A percentile compares a stretch with the other conserved stretches of the same genome.
phyloP scores from a whole-genome alignment of 192 early-diverging fungal species.

The Backusella circina region DNA sequence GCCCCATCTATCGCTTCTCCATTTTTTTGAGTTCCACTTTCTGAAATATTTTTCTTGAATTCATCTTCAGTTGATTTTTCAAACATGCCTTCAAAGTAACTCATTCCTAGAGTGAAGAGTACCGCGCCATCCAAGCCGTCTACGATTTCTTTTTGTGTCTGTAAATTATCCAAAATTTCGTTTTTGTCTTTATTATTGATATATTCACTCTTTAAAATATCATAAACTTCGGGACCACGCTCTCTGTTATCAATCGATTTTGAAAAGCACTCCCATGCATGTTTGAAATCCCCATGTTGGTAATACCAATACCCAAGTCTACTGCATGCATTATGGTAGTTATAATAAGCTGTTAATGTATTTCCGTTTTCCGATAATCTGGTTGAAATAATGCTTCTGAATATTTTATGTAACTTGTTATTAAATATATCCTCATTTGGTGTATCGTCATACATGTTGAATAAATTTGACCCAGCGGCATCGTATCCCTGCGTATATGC shows the following conservation, averaged over 20 bases:
- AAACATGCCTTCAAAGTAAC: background rate
- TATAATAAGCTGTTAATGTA: background rate
- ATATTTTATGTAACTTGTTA: background rate
- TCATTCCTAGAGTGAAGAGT: background rate
- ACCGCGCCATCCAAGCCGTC: background rate
- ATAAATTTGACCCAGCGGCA: background rate
- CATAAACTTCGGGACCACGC: too few species aligned
- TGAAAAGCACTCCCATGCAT: background rate
- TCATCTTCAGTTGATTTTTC: background rate
- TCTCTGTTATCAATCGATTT: too few species aligned
- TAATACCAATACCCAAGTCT: background rate
- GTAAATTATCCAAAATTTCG: too few species aligned
- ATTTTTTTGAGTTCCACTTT: background rate
- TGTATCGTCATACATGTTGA: background rate
- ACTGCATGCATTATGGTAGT: background rate
- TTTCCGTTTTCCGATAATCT: background rate
- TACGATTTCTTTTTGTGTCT: background rate
- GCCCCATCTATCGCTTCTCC: background rate
- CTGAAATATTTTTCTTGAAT: background rate
- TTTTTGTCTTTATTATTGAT: too few species aligned
- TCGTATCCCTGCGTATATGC: background rate
- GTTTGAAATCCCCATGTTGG: background rate
- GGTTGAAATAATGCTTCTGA: background rate
- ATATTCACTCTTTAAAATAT: too few species aligned
- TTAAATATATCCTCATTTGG: background rate